Evolutionary conservation across 305 asterid genomes (phyloP), one percentile per base, ranked within the genome.

Genomic region (Solanum aculeatissimum): DNA sequence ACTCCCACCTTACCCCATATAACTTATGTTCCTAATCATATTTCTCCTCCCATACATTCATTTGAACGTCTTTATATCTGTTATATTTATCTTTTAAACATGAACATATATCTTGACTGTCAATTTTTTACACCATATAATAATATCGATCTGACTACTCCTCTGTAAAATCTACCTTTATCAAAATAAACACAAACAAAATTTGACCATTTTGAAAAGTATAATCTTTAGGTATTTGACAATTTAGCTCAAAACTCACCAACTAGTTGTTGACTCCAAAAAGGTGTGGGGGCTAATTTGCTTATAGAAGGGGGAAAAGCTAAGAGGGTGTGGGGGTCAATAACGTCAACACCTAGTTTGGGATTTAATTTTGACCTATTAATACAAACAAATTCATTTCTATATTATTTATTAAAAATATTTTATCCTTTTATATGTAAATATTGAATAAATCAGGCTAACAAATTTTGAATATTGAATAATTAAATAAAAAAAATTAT

Each of bases 71-170:
- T 6, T 25, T 18, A 62, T 1, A 0, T 25, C 10, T 15, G 0
- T 0, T 6, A 10, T 25, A 62, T 25, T 60, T 0, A 62, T 13
- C 19, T 62, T 21, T 62, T 62, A 13, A 12, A 62, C 2, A 1
- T 25, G 1, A 13, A 10, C 0, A 0, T 62, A 10, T 1, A 0
- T 62, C 7, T 6, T 62, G 7, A 62, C 9, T 23, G 4, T 7
- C 38, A 62, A 25, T 0, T 5, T 9, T 21, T 0, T 58, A 0
- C 1, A 1, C 4, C 0, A 1, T 23, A 58, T 2, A 2, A 21
- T 5, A 21, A n/a, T 58, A 1, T 58, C 9, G 1, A 21, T 58
- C 4, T 21, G 21, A 58, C 8, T 3, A 23, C 2, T 2, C 1
- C 12, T 11, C 12, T 9, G 1, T 47, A 47, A 27, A 23, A 60